A percentile compares a stretch with the other conserved stretches of the same genome.
phyloP scores from a whole-genome alignment of 257 asterid species.

The Solanum lycopersicoides region DNA sequence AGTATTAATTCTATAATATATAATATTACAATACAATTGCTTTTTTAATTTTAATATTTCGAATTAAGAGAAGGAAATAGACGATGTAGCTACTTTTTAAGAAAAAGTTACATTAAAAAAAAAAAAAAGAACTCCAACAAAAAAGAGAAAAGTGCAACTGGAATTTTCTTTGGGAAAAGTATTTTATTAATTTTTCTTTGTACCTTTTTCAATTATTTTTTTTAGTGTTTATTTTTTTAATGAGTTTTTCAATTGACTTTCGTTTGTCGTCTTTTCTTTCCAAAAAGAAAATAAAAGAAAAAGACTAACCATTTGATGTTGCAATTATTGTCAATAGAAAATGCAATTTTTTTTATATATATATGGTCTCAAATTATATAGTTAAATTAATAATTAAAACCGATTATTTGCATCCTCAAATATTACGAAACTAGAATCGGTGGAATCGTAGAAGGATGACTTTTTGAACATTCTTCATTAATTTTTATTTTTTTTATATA shows the following conservation, averaged over 20 bases:
- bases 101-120: background rate
- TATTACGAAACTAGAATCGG: too few species aligned
- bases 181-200: background rate
- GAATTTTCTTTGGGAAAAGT: background rate
- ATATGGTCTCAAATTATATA: too few species aligned
- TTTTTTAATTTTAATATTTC: background rate
- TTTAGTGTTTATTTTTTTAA: too few species aligned
- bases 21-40: background rate
- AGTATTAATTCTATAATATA: background rate
- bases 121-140: background rate
- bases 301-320: background rate
- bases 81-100: background rate
- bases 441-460: too few species aligned
- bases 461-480: too few species aligned
- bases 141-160: background rate
- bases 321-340: background rate
- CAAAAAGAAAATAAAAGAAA: background rate
- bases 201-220: background rate
- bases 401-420: too few species aligned
- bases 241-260: background rate
- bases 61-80: background rate
- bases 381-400: too few species aligned
- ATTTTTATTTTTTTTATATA: too few species aligned
- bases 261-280: background rate
- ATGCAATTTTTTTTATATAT: background rate